A percentile compares a stretch with the other conserved stretches of the same genome.
Conservation (phyloP, 148 eudicot species). For the Chenopodium suecicum region DNA sequence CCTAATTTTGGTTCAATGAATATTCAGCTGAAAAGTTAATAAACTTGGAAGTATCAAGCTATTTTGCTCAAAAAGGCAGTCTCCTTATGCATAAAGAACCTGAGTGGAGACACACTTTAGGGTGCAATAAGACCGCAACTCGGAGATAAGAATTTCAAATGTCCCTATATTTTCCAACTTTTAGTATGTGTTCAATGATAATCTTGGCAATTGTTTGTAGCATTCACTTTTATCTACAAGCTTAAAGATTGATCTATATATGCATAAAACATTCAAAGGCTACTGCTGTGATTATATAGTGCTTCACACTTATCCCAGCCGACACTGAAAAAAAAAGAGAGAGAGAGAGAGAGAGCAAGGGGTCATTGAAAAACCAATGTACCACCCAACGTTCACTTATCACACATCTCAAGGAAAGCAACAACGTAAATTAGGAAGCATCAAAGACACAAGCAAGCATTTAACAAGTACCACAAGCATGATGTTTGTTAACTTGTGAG, state of each 20-base stretch:
- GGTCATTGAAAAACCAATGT: background rate
- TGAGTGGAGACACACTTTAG: background rate
- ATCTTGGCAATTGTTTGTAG: background rate
- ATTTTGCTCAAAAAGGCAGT: background rate
- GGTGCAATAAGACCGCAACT: background rate
- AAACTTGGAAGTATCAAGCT: background rate
- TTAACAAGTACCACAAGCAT: background rate
- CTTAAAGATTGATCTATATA: background rate
- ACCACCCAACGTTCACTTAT: background rate
- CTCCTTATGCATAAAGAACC: background rate
- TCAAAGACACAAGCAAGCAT: background rate
- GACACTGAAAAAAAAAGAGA: background rate
- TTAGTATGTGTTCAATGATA: background rate
- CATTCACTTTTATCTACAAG: background rate
- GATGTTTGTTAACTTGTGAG: background rate
- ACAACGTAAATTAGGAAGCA: background rate
- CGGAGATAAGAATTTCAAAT: background rate
- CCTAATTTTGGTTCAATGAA: background rate
- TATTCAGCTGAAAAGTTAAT: background rate
- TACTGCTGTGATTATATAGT: background rate
- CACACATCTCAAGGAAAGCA: too few relatives aligned
- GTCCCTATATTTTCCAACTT: background rate
- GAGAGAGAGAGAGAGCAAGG: background rate
- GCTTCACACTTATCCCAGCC: background rate
- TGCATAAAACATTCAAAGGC: background rate